Evolutionary conservation across 129 eudicot genomes (phyloP).

Genomic region (Flaveria linearis): DNA sequence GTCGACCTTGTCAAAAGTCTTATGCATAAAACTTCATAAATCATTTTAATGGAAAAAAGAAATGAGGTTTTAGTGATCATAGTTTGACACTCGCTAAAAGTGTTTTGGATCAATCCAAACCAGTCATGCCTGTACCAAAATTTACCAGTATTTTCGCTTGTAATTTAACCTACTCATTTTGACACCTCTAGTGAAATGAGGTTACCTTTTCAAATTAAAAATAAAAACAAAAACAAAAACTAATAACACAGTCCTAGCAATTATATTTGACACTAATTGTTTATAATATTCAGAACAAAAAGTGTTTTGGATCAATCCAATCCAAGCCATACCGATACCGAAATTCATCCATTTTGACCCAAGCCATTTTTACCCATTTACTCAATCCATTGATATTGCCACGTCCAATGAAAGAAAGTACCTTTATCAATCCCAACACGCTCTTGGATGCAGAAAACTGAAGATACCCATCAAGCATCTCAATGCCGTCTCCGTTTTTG

Average conservation of each 20-base stretch:
- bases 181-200: no score
- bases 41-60: background rate
- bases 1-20: background rate
- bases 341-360: background rate
- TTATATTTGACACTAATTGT: background rate
- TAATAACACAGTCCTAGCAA: background rate
- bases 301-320: background rate
- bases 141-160: no score
- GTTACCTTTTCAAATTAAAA: no score
- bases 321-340: background rate
- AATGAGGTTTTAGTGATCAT: background rate
- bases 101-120: background rate
- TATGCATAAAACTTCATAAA: background rate
- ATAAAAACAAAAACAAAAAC: no score
- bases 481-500: constrained; percentile 81
- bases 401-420: constrained; percentile 26
- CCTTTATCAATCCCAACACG: constrained; percentile 76
- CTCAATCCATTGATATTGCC: background rate
- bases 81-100: background rate
- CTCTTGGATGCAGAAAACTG: constrained; percentile 93
- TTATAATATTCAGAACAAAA: background rate
- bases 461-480: constrained; percentile 97
- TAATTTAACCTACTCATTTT: no score
- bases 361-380: background rate
- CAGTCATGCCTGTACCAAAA: background rate